Evolutionary conservation across 306 rosid genomes (phyloP), one percentile per base, ranked within the genome.

Genomic region (Prunus padus): DNA sequence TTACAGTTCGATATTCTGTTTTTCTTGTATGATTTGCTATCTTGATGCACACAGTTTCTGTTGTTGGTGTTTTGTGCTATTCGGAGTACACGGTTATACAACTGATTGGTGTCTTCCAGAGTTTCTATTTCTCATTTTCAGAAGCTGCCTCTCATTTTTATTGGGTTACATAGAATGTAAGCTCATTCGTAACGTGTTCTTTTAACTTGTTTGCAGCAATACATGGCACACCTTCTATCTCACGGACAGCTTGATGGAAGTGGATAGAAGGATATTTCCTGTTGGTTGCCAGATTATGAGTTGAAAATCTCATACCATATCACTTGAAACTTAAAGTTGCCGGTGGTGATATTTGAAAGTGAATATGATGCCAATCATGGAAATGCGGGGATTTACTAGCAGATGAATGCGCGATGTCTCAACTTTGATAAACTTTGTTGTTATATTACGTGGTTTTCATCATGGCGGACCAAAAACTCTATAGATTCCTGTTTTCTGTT

Each of bases 201-300:
- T 18, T 26, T 14, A 61, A 2, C 80, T 31, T 75, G 68, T 45
- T 86, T 73, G 80, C 93, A 95, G 98, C 90, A 86, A 90, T 95
- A 95, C 84, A 88, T 90, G 93, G 97, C 97, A 65, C 98, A 95
- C 88, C 89, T 95, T 75, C 89, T 87, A 30, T 92, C 97, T 65
- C 88, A 14, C 70, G 98, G 98, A 80, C 97, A 92, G 65, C 86
- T 95, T 71, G 98, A 92, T 75, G 97, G 97, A 69, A 90, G 95
- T 68, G 88, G 81, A 69, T 88, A 84, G 79, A 57, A 62, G 55
- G 3, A 44, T n/a, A 3, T 37, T 37, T 23, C 40, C 20, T 1
- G 23, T 3, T 46, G 51, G 23, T 52, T 33, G 30, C 71, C 77
- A 65, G 75, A 37, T 20, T 65, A 37, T 8, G 15, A 11, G 69